Evolutionary conservation across 2,329 filamentous ascomycete species (phyloP), one percentile per base, ranked within the genome.

Genomic region (Alternaria incomplexa): DNA sequence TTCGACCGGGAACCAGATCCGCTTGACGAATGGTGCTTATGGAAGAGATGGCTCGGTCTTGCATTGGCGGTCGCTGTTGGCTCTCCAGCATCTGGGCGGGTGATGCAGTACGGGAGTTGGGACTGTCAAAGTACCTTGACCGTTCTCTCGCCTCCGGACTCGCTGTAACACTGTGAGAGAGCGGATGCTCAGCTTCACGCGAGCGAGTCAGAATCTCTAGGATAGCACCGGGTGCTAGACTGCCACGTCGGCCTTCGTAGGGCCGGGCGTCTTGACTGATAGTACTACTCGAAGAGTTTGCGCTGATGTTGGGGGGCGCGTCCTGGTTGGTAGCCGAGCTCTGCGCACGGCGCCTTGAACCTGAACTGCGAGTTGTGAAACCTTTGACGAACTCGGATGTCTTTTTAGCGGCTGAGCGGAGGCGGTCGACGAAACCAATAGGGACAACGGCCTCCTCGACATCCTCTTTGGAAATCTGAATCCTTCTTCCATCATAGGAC

Each of bases 381-480:
- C 69, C 73, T 57, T 73, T 74, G 25, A 73, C 69, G 50, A 69
- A 73, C 36, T 74, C 70, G 6, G 65, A 74, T 56, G 61, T 73
- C 58, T 63, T 71, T 45, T 83, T 84, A 67, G 96, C 87, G 43
- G 89, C 92, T 12, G 92, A 96, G 50, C 90, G 89, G 53, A 96
- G 91, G 32, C 93, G 90, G 75, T 97, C 93, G 20, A 98, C 85
- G 65, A 97, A 89, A 8, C 91, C 94, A 54, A 97, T 88, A 7
- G 94, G 94, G 15, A 97, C 91, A 58, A 99, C 96, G 60, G 96
- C 96, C 58, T 89, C 88, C 48, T 93, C 94, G 73, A 99, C 89
- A 80, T 99, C 96, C 74, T 97, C 90, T 69, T 93, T 93, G 62
- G 97, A 94, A 51, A 98, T 93, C 78, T 97, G 91, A 72, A 99